Base-by-base conservation (phyloP, 495 filamentous ascomycete genomes). In the Chaetomium cochliodes region DNA sequence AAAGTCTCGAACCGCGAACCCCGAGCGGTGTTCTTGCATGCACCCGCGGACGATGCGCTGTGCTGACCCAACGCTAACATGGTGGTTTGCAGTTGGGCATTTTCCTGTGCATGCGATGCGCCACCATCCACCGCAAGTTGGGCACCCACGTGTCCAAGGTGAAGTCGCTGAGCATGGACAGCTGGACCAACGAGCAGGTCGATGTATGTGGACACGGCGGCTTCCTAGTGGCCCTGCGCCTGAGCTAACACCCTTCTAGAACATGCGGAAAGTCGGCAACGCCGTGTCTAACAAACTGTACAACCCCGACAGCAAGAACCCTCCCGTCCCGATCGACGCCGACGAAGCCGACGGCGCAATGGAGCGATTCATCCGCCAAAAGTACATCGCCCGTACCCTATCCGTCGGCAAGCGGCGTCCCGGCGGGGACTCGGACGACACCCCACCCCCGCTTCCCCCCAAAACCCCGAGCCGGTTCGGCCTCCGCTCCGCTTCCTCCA, bases 111-210 rank as follows among this genome's bases (percentile, higher is more conserved):
- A 93, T 97, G 89, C 91, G 96, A 73, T 98, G 94, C 84, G 94
- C 93, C 62, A 85, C 92, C 33, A 81, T 98, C 74, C 94, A 98
- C 80, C 92, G 94, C 70, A 98, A 98, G 77, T 82, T 98, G 70
- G 96, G 96, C 58, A 98, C 93, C 58, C 94, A 98, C 74, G 90
- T 98, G 62, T 96, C 93, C 51, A 98, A 98, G 76, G 91, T 98
- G 77, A 98, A 98, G 77, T 97, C 92, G 11, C 79, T 98, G 79
- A 96, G 90, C 68, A 97, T 98, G 94, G 94, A 98, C 73, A 92
- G 86, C 56, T 98, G 94, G 94, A 85, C 90, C 50, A 88, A 86
- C 72, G 94, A 97, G 41, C 96, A 98, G 77, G 92, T 98, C 60
- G 94, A 98, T 77, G 93, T 97, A 82, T 74, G 82, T 70, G 12